Base-by-base conservation (phyloP, 2,329 filamentous ascomycete species). In the Talaromyces sp. region DNA sequence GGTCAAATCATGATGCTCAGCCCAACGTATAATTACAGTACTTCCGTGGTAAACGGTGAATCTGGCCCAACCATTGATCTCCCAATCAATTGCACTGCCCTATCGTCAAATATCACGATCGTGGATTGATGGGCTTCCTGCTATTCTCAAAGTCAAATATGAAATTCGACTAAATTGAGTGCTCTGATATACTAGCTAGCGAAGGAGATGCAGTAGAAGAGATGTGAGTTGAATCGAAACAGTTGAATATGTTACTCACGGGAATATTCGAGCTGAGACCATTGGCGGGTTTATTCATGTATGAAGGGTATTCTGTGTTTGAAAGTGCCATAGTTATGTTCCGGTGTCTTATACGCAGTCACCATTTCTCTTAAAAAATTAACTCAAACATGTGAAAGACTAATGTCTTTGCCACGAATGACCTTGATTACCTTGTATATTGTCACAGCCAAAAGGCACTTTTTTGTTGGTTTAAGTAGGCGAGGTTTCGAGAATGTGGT, bases 1-100 rank as follows among this genome's bases (percentile, higher is more conserved):
- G 64, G 65, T 0, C 65, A 66, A 50, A 60, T 66, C 5, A 62
- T 63, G 61, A 65, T 64, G 62, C 54, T 66, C n/a, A 66, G 60
- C 21, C 65, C 64, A 31, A 66, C 65, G 10, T 66, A 66, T 58
- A 65, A 66, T 32, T 59, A 57, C 29, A 43, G 31, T 14, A 56
- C 35, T n/a, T 46, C 26, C n/a, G 55, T 31, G 19, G 27, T 13
- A 27, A 17, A 19, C 13, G 38, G 55, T 11, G 55, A 43, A 24
- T 10, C 31, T 49, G 24, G 14, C 9, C 55, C 55, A 21, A 19
- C 32, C 11, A 57, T 57, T 29, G 50, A 31, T 29, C 50, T 31
- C 17, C 26, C 50, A 17, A 53, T 53, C 13, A 53, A 31, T 19
- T 53, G 50, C 24, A 53, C 50, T 8, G 26, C 24, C 4, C n/a